phyloP scores from a whole-genome alignment of 805 yeast genomes.

The Tetrapisispora fleetii region DNA sequence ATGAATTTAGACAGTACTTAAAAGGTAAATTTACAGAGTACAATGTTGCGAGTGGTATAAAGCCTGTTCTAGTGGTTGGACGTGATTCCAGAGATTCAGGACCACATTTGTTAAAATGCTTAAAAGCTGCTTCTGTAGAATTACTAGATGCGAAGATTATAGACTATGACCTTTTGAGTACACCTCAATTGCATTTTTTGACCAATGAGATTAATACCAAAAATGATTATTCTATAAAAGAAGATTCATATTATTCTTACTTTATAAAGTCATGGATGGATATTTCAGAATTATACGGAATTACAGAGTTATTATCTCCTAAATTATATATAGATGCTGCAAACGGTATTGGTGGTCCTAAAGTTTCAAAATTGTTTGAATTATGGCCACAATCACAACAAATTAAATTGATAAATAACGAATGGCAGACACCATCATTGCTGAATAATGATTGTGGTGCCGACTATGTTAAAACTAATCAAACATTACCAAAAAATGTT shows the following conservation, averaged over 20 bases:
- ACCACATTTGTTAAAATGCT: slow-evolving; percentile 33
- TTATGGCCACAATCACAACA: slow-evolving; percentile 23
- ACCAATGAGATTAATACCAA: slow-evolving; percentile 54
- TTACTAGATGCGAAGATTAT: slow-evolving; percentile 45
- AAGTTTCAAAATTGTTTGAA: slow-evolving; percentile 40
- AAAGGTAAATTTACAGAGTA: slow-evolving; percentile 24
- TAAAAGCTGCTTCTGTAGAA: slow-evolving; percentile 48
- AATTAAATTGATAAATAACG: slow-evolving; percentile 43
- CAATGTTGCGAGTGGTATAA: background rate
- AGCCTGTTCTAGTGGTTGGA: slow-evolving; percentile 53
- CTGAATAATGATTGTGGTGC: slow-evolving; percentile 87
- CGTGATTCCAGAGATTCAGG: slow-evolving; percentile 87
- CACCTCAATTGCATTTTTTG: slow-evolving; percentile 89
- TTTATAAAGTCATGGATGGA: slow-evolving; percentile 34
- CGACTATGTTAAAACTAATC: slow-evolving; percentile 87
- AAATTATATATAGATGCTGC: slow-evolving; percentile 76
- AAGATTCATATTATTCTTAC: slow-evolving; percentile 61
- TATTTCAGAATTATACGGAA: slow-evolving; percentile 8
- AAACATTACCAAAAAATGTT: slow-evolving; percentile 59
- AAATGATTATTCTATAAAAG: slow-evolving; percentile 48
- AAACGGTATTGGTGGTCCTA: slow-evolving; percentile 93
- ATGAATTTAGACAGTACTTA: slow-evolving; percentile 30
- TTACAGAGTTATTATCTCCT: slow-evolving; percentile 8
- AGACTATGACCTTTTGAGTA: slow-evolving; percentile 67
- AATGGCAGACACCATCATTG: slow-evolving; percentile 41